These are phyloP conservation scores for Lipomyces sp. DNA, from an alignment of 805 yeast genomes.

Conservation along the genomic window DNA sequence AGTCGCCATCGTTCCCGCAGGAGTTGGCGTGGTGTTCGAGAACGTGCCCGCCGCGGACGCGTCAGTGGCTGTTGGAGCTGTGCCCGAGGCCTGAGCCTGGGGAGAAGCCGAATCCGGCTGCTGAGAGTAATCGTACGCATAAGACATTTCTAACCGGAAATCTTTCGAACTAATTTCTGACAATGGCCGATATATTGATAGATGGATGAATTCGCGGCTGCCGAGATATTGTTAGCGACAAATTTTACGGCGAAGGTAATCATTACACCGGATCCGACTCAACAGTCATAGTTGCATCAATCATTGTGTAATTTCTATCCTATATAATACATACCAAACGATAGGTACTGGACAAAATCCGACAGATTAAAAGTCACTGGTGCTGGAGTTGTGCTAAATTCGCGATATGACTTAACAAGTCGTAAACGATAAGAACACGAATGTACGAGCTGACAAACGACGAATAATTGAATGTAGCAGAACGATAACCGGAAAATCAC, in stretches of 20 bases:
- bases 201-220: not conserved
- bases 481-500: constrained; percentile 3
- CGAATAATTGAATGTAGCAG: constrained; percentile 9
- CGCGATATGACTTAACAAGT: not conserved
- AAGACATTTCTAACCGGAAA: constrained; percentile 29
- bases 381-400: not conserved
- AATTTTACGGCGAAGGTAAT: not conserved
- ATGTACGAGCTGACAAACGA: constrained; percentile 5
- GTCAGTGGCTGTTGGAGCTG: constrained; percentile 25
- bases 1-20: constrained; percentile 25
- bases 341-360: not conserved
- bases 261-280: not conserved
- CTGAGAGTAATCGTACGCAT: constrained; percentile 38
- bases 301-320: not conserved
- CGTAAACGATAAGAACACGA: not conserved
- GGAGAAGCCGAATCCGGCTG: constrained; percentile 37
- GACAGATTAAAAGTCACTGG: not conserved
- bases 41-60: constrained; percentile 33
- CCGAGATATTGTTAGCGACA: not conserved
- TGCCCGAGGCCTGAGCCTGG: constrained; percentile 25
- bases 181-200: not conserved
- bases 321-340: not conserved
- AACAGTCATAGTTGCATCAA: not conserved
- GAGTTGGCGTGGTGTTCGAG: constrained; percentile 27
- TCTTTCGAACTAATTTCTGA: not conserved